These are phyloP conservation scores for Mollisiaceae sp. DNA, from an alignment of 2,329 filamentous ascomycete genomes.

Conservation along the genomic window DNA sequence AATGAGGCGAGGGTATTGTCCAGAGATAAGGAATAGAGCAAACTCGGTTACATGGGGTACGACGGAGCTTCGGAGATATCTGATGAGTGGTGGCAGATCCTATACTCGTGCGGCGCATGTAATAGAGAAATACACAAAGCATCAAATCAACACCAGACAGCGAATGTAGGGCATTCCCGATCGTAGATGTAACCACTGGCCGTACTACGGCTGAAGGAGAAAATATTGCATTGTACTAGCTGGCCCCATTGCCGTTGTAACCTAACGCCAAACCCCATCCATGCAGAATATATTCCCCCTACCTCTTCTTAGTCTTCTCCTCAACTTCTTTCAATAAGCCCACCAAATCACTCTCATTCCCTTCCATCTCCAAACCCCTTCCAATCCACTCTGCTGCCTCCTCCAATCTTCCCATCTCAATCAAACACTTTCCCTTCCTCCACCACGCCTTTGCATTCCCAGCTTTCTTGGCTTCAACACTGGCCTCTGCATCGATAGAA, in stretches of 20 bases:
- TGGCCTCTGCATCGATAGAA: constrained; percentile 84
- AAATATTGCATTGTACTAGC: neutral
- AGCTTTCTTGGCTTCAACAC: constrained; percentile 83
- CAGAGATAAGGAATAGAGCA: too few species aligned
- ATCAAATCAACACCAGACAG: too few species aligned
- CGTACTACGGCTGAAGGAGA: neutral
- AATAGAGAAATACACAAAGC: too few species aligned
- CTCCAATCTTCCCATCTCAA: constrained; percentile 87
- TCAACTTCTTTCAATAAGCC: constrained; percentile 69
- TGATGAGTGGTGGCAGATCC: too few species aligned
- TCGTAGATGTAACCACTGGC: neutral
- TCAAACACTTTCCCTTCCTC: constrained; percentile 80
- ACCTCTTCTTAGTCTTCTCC: constrained; percentile 44
- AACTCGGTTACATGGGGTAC: too few species aligned
- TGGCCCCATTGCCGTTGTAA: neutral
- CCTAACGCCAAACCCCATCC: constrained; percentile 9
- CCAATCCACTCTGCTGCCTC: constrained; percentile 83
- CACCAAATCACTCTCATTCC: constrained; percentile 67
- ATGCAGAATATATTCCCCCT: constrained; percentile 9
- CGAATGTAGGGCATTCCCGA: too few species aligned
- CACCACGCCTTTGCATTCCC: constrained; percentile 97
- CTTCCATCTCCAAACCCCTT: constrained; percentile 82
- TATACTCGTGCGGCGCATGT: too few species aligned
- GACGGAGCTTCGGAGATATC: too few species aligned
- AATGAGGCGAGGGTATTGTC: too few species aligned